Conservation (phyloP, 129 eudicot species). For the Mikania micrantha region DNA sequence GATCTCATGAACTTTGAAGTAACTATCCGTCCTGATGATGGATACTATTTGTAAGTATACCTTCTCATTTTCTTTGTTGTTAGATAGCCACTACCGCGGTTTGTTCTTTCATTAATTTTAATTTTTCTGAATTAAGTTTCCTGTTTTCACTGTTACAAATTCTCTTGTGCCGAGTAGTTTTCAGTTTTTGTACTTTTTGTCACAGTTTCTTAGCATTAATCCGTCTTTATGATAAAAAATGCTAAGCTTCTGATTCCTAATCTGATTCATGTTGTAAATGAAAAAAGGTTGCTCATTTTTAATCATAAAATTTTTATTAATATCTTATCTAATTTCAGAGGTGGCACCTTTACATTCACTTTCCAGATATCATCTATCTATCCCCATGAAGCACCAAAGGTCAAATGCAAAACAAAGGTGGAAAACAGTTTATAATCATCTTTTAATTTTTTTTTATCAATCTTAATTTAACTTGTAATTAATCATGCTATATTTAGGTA, state of each 20-base stretch:
- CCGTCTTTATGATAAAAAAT: neutral
- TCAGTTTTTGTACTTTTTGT: neutral
- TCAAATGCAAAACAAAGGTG: constrained; percentile 98
- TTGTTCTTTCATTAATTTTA: neutral
- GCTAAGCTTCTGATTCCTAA: too few relatives aligned
- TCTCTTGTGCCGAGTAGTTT: neutral
- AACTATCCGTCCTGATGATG: constrained; percentile 84
- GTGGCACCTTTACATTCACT: constrained; percentile 77
- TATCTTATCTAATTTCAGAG: constrained; percentile 38
- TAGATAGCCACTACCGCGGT: neutral
- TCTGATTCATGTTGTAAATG: neutral
- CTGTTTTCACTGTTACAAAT: neutral
- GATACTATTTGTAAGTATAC: constrained; percentile 66
- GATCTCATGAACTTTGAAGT: constrained; percentile 95
- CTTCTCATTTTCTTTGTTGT: neutral
- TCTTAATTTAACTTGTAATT: neutral
- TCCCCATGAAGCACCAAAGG: constrained; percentile 96
- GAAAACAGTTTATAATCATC: neutral
- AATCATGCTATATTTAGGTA: constrained; percentile 31
- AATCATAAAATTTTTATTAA: constrained; percentile 1
- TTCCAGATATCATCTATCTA: constrained; percentile 83
- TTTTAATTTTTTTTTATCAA: neutral
- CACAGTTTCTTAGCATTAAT: too few relatives aligned
- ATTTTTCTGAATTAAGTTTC: neutral
- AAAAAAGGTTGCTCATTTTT: neutral